Evolutionary conservation across 2,329 filamentous ascomycete species (phyloP).

Genomic region (Bipolaris victoriae): DNA sequence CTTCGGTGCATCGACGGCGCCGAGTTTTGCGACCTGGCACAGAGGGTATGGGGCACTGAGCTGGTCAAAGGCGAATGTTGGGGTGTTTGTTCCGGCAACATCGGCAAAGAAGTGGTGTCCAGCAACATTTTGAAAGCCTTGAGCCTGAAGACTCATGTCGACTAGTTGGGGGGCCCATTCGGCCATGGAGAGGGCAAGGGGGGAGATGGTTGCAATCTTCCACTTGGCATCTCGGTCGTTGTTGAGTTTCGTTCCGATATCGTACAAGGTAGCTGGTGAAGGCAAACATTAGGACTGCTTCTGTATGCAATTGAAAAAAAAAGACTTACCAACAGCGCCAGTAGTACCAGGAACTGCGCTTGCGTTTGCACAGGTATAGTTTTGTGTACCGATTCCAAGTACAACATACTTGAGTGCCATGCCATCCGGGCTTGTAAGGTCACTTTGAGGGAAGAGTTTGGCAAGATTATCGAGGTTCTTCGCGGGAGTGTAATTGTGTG

Average conservation of each 20-base stretch:
- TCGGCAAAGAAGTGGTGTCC: slow-evolving; percentile 72
- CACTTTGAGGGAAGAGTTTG: slow-evolving; percentile 36
- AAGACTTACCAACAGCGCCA: slow-evolving; percentile 41
- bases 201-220: slow-evolving; percentile 43
- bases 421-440: slow-evolving; percentile 36
- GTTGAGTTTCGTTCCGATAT: slow-evolving; percentile 43
- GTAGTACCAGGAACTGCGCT: slow-evolving; percentile 39
- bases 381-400: slow-evolving; percentile 60
- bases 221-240: slow-evolving; percentile 36
- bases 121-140: slow-evolving; percentile 51
- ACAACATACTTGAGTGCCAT: slow-evolving; percentile 53
- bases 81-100: slow-evolving; percentile 46
- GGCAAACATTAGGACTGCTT: slow-evolving; percentile 16
- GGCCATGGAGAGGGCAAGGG: slow-evolving; percentile 41
- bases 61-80: slow-evolving; percentile 65
- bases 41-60: slow-evolving; percentile 50
- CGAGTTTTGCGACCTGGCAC: slow-evolving; percentile 55
- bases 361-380: slow-evolving; percentile 55
- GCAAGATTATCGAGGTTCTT: slow-evolving; percentile 34
- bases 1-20: slow-evolving; percentile 59
- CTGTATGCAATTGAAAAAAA: background rate
- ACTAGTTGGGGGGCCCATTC: slow-evolving; percentile 25
- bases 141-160: slow-evolving; percentile 33
- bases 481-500: slow-evolving; percentile 21
- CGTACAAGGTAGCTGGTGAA: slow-evolving; percentile 43